Percentiles rank a stretch among this genome's conserved stretches.
phyloP scores from a whole-genome alignment of 768 basidiomycete genomes.

The Cystobasidium onofrii region DNA sequence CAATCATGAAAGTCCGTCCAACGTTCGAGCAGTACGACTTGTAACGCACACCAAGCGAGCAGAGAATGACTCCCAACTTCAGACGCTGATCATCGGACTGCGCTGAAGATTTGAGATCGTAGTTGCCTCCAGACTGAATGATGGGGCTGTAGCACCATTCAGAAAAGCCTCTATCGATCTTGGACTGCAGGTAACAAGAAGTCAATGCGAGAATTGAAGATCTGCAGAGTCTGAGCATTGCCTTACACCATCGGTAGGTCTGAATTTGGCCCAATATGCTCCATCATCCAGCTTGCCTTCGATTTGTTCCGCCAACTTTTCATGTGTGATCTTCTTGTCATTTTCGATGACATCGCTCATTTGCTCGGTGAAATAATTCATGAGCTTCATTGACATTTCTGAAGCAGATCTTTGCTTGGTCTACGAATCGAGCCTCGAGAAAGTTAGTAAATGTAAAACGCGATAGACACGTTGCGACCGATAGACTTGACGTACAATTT shows the following conservation, averaged over 20 bases:
- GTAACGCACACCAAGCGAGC: slow-evolving; percentile 80
- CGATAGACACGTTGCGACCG: too few species aligned
- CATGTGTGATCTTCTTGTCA: slow-evolving; percentile 82
- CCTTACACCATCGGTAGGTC: slow-evolving; percentile 65
- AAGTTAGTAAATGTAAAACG: background rate
- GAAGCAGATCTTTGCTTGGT: slow-evolving; percentile 69
- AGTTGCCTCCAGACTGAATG: slow-evolving; percentile 86
- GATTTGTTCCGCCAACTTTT: slow-evolving; percentile 71
- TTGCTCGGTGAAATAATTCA: slow-evolving; percentile 74
- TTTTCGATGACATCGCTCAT: slow-evolving; percentile 84
- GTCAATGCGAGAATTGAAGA: background rate
- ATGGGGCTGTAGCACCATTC: slow-evolving; percentile 95
- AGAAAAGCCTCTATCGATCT: slow-evolving; percentile 82
- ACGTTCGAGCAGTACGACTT: slow-evolving; percentile 88
- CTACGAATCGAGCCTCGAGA: slow-evolving; percentile 47
- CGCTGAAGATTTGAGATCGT: slow-evolving; percentile 78
- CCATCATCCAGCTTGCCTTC: slow-evolving; percentile 87
- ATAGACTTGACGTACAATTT: slow-evolving; percentile 61
- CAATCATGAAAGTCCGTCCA: slow-evolving; percentile 88
- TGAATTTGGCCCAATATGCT: slow-evolving; percentile 72
- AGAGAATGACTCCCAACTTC: slow-evolving; percentile 74
- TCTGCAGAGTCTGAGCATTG: background rate
- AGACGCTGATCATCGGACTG: slow-evolving; percentile 76
- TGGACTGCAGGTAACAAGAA: background rate
- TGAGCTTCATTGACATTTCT: slow-evolving; percentile 70